A percentile compares a stretch with the other conserved stretches of the same genome.
phyloP scores from a whole-genome alignment of 805 yeast species.

The Ogataea methylovora region DNA sequence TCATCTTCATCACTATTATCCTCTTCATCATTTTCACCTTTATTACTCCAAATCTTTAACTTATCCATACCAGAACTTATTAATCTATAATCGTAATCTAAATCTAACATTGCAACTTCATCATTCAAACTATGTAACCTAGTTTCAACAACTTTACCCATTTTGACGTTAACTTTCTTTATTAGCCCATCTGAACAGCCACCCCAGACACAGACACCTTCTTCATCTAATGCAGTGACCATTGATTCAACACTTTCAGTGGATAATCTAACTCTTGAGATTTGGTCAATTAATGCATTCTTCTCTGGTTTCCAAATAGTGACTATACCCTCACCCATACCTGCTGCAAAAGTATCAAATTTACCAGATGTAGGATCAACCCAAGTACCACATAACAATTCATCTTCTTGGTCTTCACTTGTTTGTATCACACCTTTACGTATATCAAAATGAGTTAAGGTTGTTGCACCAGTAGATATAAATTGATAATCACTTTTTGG shows the following conservation, averaged over 20 bases:
- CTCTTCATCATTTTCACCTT: constrained; percentile 10
- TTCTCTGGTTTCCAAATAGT: constrained; percentile 78
- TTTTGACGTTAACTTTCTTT: constrained; percentile 56
- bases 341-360: constrained; percentile 50
- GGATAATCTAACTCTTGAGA: constrained; percentile 63
- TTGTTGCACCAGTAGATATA: constrained; percentile 75
- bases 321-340: constrained; percentile 86
- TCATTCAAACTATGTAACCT: constrained; percentile 63
- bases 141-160: constrained; percentile 56
- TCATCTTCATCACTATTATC: constrained; percentile 24
- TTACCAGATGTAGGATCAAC: constrained; percentile 57
- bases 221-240: constrained; percentile 47
- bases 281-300: constrained; percentile 69
- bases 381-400: constrained; percentile 68
- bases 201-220: constrained; percentile 54
- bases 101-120: constrained; percentile 69
- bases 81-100: constrained; percentile 74
- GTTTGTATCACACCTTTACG: constrained; percentile 59
- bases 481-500: constrained; percentile 72
- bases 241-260: constrained; percentile 65
- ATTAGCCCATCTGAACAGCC: constrained; percentile 75
- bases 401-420: constrained; percentile 92
- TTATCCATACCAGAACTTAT: constrained; percentile 80
- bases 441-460: constrained; percentile 69
- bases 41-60: constrained; percentile 65